Evolutionary conservation across 2,329 filamentous ascomycete genomes (phyloP), one percentile per base, ranked within the genome.

Genomic region (Neophaeococcomyces aloes): DNA sequence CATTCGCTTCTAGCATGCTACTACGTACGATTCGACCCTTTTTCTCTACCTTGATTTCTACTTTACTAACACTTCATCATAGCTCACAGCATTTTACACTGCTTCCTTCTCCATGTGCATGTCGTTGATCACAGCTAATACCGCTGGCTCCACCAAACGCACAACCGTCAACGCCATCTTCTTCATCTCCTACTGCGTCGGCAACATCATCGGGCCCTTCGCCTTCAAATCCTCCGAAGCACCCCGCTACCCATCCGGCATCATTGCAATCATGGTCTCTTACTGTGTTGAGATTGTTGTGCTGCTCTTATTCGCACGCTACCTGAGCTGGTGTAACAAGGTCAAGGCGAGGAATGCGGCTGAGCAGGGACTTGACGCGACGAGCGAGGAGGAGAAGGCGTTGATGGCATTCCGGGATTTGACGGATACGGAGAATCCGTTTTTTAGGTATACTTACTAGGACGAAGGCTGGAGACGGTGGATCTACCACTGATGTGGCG

Each of bases 381-480:
- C 70, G 0, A 74, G 70, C 44, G 67, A 74, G 39, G 70, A 74
- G 53, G 69, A 72, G 32, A 74, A 69, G 4, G 69, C 73, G 51
- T 62, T 52, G 39, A 65, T 42, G n/a, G n/a, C n/a, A n/a, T n/a
- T n/a, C n/a, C n/a, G n/a, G 5, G 23, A 27, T 27, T 27, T 27
- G 23, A 27, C 23, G 23, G 23, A 27, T 27, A 27, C 10, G 23
- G 10, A 27, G 37, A 39, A 39, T 30, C 37, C 37, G 7, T 25
- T 29, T 11, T 39, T 39, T 25, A 29, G 37, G 17, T 39, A 39
- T 19, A n/a, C n/a, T n/a, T n/a, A n/a, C n/a, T n/a, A n/a, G n/a
- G n/a, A n/a, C n/a, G n/a, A n/a, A n/a, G n/a, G n/a, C n/a, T n/a
- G n/a, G n/a, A n/a, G n/a, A n/a, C n/a, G n/a, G n/a, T n/a, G n/a